Evolutionary conservation across 2,329 filamentous ascomycete genomes (phyloP), one percentile per base, ranked within the genome.

Genomic region (Colletotrichum tropicicola): DNA sequence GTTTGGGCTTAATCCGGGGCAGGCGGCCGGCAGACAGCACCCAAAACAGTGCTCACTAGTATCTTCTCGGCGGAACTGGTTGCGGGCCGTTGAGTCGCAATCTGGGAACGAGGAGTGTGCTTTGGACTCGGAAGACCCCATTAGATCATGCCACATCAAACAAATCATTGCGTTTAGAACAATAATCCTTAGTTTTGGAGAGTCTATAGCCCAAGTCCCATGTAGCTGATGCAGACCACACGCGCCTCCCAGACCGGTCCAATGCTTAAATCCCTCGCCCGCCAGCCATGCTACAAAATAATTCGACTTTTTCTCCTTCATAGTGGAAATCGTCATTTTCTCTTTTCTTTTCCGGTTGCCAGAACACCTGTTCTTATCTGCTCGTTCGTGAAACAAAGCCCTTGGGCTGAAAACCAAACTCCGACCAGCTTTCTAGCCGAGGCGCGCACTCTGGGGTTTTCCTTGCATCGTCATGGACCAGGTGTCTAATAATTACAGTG

Each of bases 401-500:
- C 28, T 17, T 19, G 19, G 28, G 59, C 27, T 49, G 9, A 39
- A 52, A 52, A 52, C 25, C 39, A 47, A 59, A 45, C 45, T 30
- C 30, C 53, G 27, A 32, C 54, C 43, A 35, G 17, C 27, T 53
- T 37, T 13, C 21, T 58, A 48, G 25, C 21, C 59, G 21, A 25
- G 27, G 25, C 25, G 17, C 8, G 19, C 57, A 23, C 51, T n/a
- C 27, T 44, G 19, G 41, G 17, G 12, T 15, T 35, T 45, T 37
- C 25, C 47, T 43, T 44, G 23, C 21, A 37, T 56, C 49, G 28
- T 51, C 32, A 28, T 49, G 21, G 23, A 25, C 43, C 21, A 55
- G 17, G 9, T 13, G 30, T 41, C 52, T 47, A 61, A 32, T 65
- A 55, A 62, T 55, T 61, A 65, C 62, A 65, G 44, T 51, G 13